Evolutionary conservation across 73 alveolate genomes (phyloP), one percentile per base, ranked within the genome.

Genomic region (Paramecium sexaurelia): DNA sequence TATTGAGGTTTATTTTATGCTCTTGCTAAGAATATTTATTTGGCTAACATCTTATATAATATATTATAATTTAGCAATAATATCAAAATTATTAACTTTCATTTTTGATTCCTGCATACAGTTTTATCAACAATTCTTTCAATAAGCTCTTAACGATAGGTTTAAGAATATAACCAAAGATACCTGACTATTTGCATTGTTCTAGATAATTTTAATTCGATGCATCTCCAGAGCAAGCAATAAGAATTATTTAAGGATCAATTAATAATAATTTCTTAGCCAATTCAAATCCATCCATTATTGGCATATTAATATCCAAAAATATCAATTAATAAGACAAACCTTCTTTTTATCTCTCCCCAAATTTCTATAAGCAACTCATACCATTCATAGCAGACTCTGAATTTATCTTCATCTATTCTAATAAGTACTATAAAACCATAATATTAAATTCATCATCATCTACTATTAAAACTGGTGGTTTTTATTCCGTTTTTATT

Each of bases 31-130:
- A 66, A 51, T 24, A 88, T 26, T 45, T 67, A 20, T 68, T 88
- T 88, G 43, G 94, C 94, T 33, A 88, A 51, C 94, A 88, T 88
- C 11, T 33, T 51, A 51, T 51, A 51, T 71, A 71, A 71, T 9
- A 71, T 71, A 27, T 35, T 27, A 33, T 33, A 71, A 33, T 71
- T n/a, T 61, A 71, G 56, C 55, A 71, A 71, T 71, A 71, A 71
- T 61, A 61, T 29, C 47, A 61, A 29, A 22, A 29, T 32, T 29
- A 61, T 61, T 61, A 61, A 61, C 83, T 61, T 26, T 61, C 83
- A 10, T 22, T 26, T 32, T 40, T 71, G 19, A 35, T 71, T 19
- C 43, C 57, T 0, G 32, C 56, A 5, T 32, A 71, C 15, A 37
- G 40, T 39, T 78, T 78, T 1, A 29, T 27, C 2, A 78, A 27